A percentile compares a stretch with the other conserved stretches of the same genome.
Conservation (phyloP, 352 stramenopile genomes). For the Phytophthora pistaciae region DNA sequence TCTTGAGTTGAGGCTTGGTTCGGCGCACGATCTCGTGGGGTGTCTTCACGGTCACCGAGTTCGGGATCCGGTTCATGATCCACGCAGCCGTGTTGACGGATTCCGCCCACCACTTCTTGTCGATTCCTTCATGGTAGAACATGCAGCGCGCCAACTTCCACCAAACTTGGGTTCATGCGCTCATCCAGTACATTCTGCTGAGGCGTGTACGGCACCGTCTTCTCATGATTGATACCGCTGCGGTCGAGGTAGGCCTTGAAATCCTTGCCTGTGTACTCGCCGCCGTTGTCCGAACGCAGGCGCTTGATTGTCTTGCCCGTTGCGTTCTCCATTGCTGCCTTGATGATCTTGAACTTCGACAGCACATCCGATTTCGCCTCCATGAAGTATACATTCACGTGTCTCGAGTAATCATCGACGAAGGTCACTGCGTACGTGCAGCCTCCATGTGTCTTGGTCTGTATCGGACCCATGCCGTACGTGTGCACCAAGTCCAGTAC, state of each 20-base stretch:
- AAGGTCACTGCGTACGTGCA: slow-evolving; percentile 14
- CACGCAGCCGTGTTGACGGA: neutral
- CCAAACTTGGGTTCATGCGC: slow-evolving; percentile 27
- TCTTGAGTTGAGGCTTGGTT: too few relatives aligned
- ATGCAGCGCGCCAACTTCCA: slow-evolving; percentile 23
- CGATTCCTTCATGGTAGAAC: slow-evolving; percentile 16
- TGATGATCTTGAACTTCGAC: neutral
- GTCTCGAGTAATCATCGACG: slow-evolving; percentile 29
- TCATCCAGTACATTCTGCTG: slow-evolving; percentile 32
- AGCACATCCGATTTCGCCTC: slow-evolving; percentile 1
- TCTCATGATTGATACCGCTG: neutral
- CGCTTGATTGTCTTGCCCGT: slow-evolving; percentile 7
- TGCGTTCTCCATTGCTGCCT: slow-evolving; percentile 3
- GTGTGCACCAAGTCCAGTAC: slow-evolving; percentile 16
- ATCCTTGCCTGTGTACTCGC: neutral
- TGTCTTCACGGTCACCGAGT: neutral
- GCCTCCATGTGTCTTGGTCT: slow-evolving; percentile 13
- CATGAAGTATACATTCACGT: slow-evolving; percentile 26
- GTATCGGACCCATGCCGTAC: slow-evolving; percentile 27
- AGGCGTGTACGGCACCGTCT: slow-evolving; percentile 27
- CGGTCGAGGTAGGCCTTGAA: neutral
- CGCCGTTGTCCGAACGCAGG: neutral
- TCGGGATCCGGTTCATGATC: slow-evolving; percentile 1
- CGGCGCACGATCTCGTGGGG: too few relatives aligned
- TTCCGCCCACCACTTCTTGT: neutral